Evolutionary conservation across 345 rosid genomes (phyloP).

Genomic region (Rhizophora apiculata): DNA sequence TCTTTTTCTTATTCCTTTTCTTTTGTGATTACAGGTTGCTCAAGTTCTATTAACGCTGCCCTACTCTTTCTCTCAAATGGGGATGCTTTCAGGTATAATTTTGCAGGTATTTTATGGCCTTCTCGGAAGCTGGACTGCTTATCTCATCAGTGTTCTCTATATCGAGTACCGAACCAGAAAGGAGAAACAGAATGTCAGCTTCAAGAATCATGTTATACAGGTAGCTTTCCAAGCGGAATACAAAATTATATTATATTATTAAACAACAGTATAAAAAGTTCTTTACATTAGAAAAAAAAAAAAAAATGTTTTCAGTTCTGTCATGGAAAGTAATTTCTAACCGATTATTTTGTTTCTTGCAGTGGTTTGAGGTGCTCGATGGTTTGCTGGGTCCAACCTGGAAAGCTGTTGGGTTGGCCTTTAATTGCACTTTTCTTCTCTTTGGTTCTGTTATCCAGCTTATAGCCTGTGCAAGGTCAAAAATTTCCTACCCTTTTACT

Average conservation of each 20-base stretch:
- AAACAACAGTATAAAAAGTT: not conserved
- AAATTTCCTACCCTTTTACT: not conserved
- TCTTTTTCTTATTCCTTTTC: not conserved
- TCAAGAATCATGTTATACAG: constrained; percentile 91
- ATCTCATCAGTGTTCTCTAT: constrained; percentile 76
- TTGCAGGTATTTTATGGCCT: constrained; percentile 75
- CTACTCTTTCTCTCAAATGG: constrained; percentile 88
- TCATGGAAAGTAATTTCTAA: too few relatives aligned
- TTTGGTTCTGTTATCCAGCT: constrained; percentile 88
- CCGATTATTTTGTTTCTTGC: constrained; percentile 8
- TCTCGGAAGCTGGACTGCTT: constrained; percentile 89
- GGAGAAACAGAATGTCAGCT: constrained; percentile 76
- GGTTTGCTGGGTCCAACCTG: constrained; percentile 75
- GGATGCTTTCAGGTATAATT: constrained; percentile 75
- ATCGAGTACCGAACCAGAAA: constrained; percentile 71
- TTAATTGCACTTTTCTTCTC: constrained; percentile 79
- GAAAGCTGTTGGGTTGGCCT: constrained; percentile 80
- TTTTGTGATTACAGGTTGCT: constrained; percentile 60
- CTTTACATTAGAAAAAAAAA: not conserved
- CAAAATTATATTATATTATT: not conserved
- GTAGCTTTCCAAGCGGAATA: constrained; percentile 29
- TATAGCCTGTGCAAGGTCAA: constrained; percentile 77
- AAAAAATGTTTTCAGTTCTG: not conserved
- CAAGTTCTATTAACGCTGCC: constrained; percentile 82
- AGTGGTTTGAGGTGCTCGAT: constrained; percentile 92